These are phyloP conservation scores for Tetrapisispora pingtungensis DNA, from an alignment of 805 yeast genomes.

Conservation along the genomic window DNA sequence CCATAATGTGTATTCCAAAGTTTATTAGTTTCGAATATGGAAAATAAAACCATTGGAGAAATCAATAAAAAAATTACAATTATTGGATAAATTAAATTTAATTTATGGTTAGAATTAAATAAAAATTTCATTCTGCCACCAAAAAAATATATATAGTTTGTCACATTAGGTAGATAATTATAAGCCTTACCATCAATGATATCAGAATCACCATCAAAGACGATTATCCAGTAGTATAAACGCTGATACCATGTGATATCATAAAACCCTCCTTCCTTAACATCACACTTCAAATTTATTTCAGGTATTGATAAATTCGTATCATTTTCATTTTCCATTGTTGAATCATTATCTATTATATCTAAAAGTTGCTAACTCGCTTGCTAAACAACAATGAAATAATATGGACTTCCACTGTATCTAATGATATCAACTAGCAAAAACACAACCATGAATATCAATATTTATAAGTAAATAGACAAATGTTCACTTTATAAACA, in stretches of 20 bases:
- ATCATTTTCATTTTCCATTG: no score
- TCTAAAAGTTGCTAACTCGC: no score
- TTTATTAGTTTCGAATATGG: slow-evolving; percentile 34
- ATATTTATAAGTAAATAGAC: no score
- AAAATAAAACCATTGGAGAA: slow-evolving; percentile 44
- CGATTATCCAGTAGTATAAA: slow-evolving; percentile 15
- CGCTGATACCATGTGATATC: background rate
- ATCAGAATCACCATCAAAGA: slow-evolving; percentile 17
- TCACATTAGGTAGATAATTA: slow-evolving; percentile 13
- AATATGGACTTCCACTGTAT: no score
- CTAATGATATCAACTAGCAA: no score
- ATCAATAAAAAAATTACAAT: slow-evolving; percentile 28
- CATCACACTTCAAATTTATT: no score
- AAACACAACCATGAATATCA: no score
- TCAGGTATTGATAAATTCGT: no score
- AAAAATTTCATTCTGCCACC: slow-evolving; percentile 56
- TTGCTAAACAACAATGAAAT: no score
- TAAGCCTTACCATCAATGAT: slow-evolving; percentile 12
- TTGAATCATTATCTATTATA: no score
- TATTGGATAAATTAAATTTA: slow-evolving; percentile 23
- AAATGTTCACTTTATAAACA: no score
- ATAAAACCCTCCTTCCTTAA: no score
- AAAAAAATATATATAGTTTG: slow-evolving; percentile 40
- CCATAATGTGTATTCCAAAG: slow-evolving; percentile 18
- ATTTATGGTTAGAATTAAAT: slow-evolving; percentile 32